These are phyloP conservation scores for Mycena rebaudengoi DNA, from an alignment of 768 basidiomycete species.

Conservation along the genomic window DNA sequence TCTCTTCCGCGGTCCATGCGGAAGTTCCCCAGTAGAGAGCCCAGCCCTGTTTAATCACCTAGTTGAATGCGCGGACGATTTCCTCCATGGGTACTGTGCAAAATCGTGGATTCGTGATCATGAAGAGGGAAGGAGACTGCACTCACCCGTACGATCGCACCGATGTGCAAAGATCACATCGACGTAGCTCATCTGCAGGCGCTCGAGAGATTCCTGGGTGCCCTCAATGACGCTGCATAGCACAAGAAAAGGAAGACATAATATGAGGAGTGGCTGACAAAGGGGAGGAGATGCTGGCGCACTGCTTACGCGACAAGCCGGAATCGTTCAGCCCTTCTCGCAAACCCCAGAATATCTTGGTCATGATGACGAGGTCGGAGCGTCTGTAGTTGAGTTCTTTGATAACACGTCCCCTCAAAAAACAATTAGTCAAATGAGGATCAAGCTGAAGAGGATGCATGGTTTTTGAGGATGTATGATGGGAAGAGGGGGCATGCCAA, in stretches of 20 bases:
- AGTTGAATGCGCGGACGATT: constrained; percentile 83
- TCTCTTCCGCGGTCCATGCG: constrained; percentile 79
- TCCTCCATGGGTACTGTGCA: constrained; percentile 73
- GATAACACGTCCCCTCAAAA: constrained; percentile 69
- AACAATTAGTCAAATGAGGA: too few species aligned
- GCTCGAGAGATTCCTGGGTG: constrained; percentile 68
- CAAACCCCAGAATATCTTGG: constrained; percentile 83
- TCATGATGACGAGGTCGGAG: constrained; percentile 76
- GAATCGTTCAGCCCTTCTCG: constrained; percentile 63
- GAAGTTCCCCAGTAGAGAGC: constrained; percentile 80
- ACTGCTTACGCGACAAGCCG: constrained; percentile 71
- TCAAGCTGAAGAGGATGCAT: too few species aligned
- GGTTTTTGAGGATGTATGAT: too few species aligned
- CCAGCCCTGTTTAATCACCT: constrained; percentile 78
- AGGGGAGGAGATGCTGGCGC: too few species aligned
- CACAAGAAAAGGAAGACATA: neutral
- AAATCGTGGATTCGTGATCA: neutral
- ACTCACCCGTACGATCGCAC: constrained; percentile 60
- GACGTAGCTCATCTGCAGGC: constrained; percentile 79
- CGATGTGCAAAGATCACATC: constrained; percentile 80
- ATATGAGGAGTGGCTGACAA: constrained; percentile 27
- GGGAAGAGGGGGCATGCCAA: too few species aligned
- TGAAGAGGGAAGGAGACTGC: neutral
- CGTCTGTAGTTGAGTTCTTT: constrained; percentile 75
- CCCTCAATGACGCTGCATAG: constrained; percentile 78